Conservation (phyloP, 2,329 filamentous ascomycete species). For the Aspergillus chevalieri region DNA sequence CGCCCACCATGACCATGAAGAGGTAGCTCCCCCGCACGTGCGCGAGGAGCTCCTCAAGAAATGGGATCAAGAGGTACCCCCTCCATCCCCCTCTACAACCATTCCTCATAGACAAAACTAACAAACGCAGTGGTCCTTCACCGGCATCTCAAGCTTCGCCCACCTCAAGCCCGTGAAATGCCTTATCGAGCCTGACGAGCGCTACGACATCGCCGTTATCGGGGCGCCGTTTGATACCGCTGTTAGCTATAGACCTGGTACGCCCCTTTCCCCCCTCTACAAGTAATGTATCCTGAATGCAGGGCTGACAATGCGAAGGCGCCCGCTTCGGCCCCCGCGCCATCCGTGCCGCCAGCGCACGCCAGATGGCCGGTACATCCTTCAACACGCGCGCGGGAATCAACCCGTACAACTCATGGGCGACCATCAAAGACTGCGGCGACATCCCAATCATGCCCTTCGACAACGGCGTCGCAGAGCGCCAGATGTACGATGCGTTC, state of each 20-base stretch:
- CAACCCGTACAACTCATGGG: slow-evolving; percentile 78
- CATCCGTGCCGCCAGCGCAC: slow-evolving; percentile 74
- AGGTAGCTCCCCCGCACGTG: slow-evolving; percentile 34
- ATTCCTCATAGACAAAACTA: background rate
- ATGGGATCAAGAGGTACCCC: slow-evolving; percentile 44
- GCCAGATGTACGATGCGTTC: slow-evolving; percentile 79
- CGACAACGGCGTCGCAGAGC: slow-evolving; percentile 73
- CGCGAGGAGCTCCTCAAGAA: slow-evolving; percentile 41
- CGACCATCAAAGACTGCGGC: slow-evolving; percentile 77
- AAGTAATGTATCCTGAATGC: background rate
- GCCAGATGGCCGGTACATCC: slow-evolving; percentile 72
- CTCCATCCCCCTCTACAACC: background rate
- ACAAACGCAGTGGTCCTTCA: slow-evolving; percentile 54
- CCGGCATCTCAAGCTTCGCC: slow-evolving; percentile 69
- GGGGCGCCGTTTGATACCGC: slow-evolving; percentile 71
- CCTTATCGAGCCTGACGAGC: slow-evolving; percentile 57
- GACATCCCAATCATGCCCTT: slow-evolving; percentile 84
- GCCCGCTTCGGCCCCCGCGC: slow-evolving; percentile 81
- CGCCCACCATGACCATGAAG: slow-evolving; percentile 37
- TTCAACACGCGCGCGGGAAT: slow-evolving; percentile 77
- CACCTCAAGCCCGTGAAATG: slow-evolving; percentile 65
- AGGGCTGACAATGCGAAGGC: slow-evolving; percentile 27
- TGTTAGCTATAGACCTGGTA: slow-evolving; percentile 63
- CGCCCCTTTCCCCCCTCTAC: slow-evolving; percentile 13
- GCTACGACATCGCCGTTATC: slow-evolving; percentile 66